Conservation (phyloP, 176 grass and related monocot genomes). For the Oryza glumipatula region DNA sequence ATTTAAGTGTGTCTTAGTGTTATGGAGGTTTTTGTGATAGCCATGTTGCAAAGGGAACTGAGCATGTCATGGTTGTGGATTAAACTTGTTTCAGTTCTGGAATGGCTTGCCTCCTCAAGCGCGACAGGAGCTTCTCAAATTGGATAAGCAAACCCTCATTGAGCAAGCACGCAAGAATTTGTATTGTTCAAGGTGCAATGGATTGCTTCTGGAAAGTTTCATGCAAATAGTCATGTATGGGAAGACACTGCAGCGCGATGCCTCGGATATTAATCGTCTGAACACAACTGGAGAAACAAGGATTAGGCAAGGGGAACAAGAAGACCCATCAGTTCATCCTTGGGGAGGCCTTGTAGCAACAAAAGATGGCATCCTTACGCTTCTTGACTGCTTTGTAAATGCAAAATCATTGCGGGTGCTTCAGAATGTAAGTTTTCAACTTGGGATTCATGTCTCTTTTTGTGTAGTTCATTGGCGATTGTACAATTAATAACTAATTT, state of each 20-base stretch:
- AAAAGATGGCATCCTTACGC: conserved; percentile 84
- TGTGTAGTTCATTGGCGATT: conserved; percentile 16
- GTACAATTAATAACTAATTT: conserved; percentile 25
- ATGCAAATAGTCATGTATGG: conserved; percentile 71
- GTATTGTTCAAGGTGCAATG: conserved; percentile 96
- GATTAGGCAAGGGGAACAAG: conserved; percentile 41
- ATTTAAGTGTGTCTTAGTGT: conserved; percentile 23
- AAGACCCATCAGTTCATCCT: conserved; percentile 76
- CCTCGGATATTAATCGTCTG: conserved; percentile 34
- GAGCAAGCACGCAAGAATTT: conserved; percentile 93
- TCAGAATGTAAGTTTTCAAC: conserved; percentile 75
- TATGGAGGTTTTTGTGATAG: conserved; percentile 30
- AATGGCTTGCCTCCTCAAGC: conserved; percentile 66
- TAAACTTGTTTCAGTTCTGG: conserved; percentile 84
- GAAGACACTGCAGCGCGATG: conserved; percentile 71
- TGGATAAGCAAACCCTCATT: conserved; percentile 94
- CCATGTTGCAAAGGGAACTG: conserved; percentile 25
- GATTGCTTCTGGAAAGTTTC: conserved; percentile 87
- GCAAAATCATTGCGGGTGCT: conserved; percentile 70
- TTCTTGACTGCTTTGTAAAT: conserved; percentile 85
- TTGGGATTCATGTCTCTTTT: conserved; percentile 24
- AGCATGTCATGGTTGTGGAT: conserved; percentile 29
- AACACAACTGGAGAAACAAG: conserved; percentile 37
- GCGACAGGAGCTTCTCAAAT: conserved; percentile 69
- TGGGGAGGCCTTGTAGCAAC: conserved; percentile 89